phyloP scores from a whole-genome alignment of 2,329 filamentous ascomycete genomes.

The Xylaria multiplex region DNA sequence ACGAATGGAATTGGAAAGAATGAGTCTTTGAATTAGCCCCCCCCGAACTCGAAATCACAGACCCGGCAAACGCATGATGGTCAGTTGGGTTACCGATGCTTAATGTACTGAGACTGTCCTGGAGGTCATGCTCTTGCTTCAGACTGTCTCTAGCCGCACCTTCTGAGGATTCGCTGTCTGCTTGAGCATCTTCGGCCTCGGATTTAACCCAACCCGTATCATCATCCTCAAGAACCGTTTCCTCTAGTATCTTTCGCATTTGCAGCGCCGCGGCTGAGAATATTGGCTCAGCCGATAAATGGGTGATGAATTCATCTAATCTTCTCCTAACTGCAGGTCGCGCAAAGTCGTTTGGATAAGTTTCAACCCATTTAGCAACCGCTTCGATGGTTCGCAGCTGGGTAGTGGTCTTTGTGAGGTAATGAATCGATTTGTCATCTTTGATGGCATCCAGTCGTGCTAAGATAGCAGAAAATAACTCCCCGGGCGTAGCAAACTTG shows the following conservation, averaged over 20 bases:
- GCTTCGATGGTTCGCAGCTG: slow-evolving; percentile 87
- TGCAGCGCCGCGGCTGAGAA: slow-evolving; percentile 88
- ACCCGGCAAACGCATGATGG: slow-evolving; percentile 58
- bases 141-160: slow-evolving; percentile 38
- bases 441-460: slow-evolving; percentile 77
- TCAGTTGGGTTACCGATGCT: slow-evolving; percentile 58
- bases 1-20: slow-evolving; percentile 69
- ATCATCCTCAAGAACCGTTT: slow-evolving; percentile 81
- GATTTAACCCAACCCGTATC: slow-evolving; percentile 91
- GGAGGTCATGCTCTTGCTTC: slow-evolving; percentile 50
- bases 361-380: slow-evolving; percentile 86
- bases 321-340: slow-evolving; percentile 76
- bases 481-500: slow-evolving; percentile 85
- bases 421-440: slow-evolving; percentile 72
- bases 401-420: slow-evolving; percentile 79
- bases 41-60: slow-evolving; percentile 53
- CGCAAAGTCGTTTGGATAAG: slow-evolving; percentile 94
- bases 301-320: slow-evolving; percentile 78
- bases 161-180: slow-evolving; percentile 39
- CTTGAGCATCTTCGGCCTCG: slow-evolving; percentile 61
- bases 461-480: slow-evolving; percentile 81
- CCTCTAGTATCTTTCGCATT: slow-evolving; percentile 81
- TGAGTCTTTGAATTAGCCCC: slow-evolving; percentile 51
- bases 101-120: slow-evolving; percentile 59
- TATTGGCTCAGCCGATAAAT: slow-evolving; percentile 79